A percentile compares a stretch with the other conserved stretches of the same genome.
Evolutionary conservation across 2,329 filamentous ascomycete species (phyloP).

Genomic region (Chrysoporthe puriensis): DNA sequence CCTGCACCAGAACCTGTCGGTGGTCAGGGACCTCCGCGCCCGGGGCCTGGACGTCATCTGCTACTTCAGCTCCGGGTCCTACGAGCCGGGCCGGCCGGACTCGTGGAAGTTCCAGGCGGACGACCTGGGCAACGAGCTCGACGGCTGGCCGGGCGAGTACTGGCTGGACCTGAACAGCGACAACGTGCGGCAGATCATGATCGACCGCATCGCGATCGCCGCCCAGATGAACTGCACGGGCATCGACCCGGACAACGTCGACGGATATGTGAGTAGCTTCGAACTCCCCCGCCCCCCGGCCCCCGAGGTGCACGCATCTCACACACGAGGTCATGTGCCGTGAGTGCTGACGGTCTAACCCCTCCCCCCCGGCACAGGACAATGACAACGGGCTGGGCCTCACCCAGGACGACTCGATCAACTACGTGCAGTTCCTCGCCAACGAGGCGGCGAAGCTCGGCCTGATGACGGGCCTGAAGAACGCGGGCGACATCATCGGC

Average conservation of each 20-base stretch:
- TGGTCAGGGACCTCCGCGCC: slow-evolving; percentile 51
- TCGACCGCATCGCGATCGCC: slow-evolving; percentile 60
- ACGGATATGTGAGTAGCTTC: slow-evolving; percentile 57
- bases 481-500: slow-evolving; percentile 63
- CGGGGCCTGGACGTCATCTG: slow-evolving; percentile 67
- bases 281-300: not conserved
- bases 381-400: slow-evolving; percentile 67
- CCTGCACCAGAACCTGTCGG: slow-evolving; percentile 48
- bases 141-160: slow-evolving; percentile 68
- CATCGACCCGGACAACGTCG: slow-evolving; percentile 73
- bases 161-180: slow-evolving; percentile 65
- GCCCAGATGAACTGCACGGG: slow-evolving; percentile 66
- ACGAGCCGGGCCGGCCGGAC: slow-evolving; percentile 66
- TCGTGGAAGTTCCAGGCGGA: slow-evolving; percentile 53
- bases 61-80: slow-evolving; percentile 75
- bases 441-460: slow-evolving; percentile 54
- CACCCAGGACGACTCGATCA: slow-evolving; percentile 58
- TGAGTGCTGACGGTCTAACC: not conserved
- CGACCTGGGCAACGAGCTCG: slow-evolving; percentile 62
- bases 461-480: slow-evolving; percentile 70
- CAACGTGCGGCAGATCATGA: slow-evolving; percentile 68
- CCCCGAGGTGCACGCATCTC: not conserved
- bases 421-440: slow-evolving; percentile 65
- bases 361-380: slow-evolving; percentile 38
- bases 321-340: not conserved